Base-by-base conservation (phyloP, 116 monocot species). In the Thalassia testudinum region DNA sequence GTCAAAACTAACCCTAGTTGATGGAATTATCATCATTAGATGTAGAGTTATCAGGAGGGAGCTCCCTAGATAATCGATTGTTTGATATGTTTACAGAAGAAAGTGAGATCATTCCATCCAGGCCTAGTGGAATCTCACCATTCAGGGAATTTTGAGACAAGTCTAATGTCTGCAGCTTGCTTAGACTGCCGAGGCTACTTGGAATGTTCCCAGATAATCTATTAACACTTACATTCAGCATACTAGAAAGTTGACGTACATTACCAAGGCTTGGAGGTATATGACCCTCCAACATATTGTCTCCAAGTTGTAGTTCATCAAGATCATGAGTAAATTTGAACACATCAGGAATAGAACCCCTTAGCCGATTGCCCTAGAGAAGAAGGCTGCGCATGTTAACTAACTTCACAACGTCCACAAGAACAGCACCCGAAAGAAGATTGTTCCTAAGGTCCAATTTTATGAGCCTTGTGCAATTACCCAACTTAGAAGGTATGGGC, bases 141-240 rank as follows among this genome's bases (percentile, higher is more conserved):
- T 66, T 71, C 28, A 88, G 67, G 54, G 62, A 72, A 27, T 88
- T 82, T 20, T 62, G 57, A 16, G 88, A 82, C 12, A 88, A 57
- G 71, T 88, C 88, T 58, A 89, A 74, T 10, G 72, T 40, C 42
- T 80, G 74, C 29, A 89, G 70, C 53, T 80, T 74, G 54, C 69
- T 61, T 22, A 89, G 74, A 42, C 68, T 74, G 27, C 77, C 58
- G 21, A 89, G 58, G 43, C 65, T 72, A 18, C 27, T 21, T 0
- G 89, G 89, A 37, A 89, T 66, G 14, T 60, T 34, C 12, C 83
- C 77, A 50, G 52, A 64, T 42, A 89, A 66, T 49, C 42, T 63
- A 49, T 83, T 83, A 19, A 53, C 58, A 25, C 77, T 79, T 21
- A 88, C 34, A 18, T 82, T 78, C 26, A 88, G 59, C 59, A 60